Conservation (phyloP, 2,329 filamentous ascomycete genomes). For the Penicillium brevicompactum region DNA sequence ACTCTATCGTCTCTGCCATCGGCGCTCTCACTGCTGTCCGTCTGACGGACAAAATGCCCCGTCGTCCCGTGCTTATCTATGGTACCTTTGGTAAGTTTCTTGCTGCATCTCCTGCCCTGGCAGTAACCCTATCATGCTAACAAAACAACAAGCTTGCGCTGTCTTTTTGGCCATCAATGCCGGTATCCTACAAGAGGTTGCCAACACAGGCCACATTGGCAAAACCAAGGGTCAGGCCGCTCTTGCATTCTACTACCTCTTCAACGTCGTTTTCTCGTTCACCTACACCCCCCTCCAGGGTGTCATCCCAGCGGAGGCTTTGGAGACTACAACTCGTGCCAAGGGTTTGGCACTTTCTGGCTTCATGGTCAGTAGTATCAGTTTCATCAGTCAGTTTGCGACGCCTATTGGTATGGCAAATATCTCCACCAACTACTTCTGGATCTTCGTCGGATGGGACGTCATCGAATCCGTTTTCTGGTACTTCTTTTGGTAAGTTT, state of each 20-base stretch:
- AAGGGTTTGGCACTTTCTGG: slow-evolving; percentile 51
- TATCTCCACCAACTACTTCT: slow-evolving; percentile 43
- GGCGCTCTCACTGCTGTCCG: slow-evolving; percentile 49
- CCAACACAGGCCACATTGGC: slow-evolving; percentile 33
- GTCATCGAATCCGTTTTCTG: slow-evolving; percentile 45
- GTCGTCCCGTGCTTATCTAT: slow-evolving; percentile 49
- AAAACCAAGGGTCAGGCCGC: slow-evolving; percentile 46
- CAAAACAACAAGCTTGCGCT: slow-evolving; percentile 36
- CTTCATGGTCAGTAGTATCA: slow-evolving; percentile 50
- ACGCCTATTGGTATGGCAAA: slow-evolving; percentile 50
- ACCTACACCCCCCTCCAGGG: slow-evolving; percentile 55
- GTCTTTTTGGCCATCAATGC: slow-evolving; percentile 49
- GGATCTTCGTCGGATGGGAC: slow-evolving; percentile 55
- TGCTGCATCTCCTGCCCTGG: background rate
- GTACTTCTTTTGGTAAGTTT: slow-evolving; percentile 51
- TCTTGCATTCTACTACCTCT: slow-evolving; percentile 53
- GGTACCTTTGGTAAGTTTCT: slow-evolving; percentile 41
- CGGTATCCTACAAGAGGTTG: slow-evolving; percentile 46
- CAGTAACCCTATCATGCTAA: background rate
- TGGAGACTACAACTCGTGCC: slow-evolving; percentile 53
- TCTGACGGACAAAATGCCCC: slow-evolving; percentile 50
- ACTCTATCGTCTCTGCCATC: slow-evolving; percentile 49
- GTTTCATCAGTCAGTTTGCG: slow-evolving; percentile 54
- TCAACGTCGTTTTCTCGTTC: slow-evolving; percentile 55
- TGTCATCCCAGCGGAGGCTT: slow-evolving; percentile 51